Evolutionary conservation across 768 basidiomycete genomes (phyloP).

Genomic region (Plicaturopsis crispa): DNA sequence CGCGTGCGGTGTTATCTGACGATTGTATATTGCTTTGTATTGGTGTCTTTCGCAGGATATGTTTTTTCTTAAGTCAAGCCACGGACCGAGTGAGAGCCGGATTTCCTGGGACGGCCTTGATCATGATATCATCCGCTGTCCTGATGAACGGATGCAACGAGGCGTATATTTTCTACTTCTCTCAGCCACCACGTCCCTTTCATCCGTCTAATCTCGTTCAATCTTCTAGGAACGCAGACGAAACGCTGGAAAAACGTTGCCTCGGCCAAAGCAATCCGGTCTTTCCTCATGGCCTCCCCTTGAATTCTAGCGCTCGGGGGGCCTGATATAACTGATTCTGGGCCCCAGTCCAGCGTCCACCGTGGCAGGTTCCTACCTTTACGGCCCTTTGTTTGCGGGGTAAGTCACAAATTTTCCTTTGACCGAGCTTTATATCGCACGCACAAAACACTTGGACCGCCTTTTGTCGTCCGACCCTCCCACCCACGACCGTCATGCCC

Average conservation of each 20-base stretch:
- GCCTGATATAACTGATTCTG: too few relatives aligned
- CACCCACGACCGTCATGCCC: not conserved
- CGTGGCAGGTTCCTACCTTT: not conserved
- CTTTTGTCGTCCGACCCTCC: not conserved
- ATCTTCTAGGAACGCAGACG: too few relatives aligned
- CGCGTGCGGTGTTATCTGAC: not conserved
- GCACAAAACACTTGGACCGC: not conserved
- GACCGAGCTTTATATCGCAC: too few relatives aligned
- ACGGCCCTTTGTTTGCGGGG: not conserved
- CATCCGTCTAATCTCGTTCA: too few relatives aligned
- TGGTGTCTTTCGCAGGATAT: not conserved
- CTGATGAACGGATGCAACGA: slow-evolving; percentile 2
- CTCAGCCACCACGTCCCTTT: too few relatives aligned
- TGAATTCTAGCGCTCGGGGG: too few relatives aligned
- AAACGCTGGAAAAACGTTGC: too few relatives aligned
- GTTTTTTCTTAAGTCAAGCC: not conserved
- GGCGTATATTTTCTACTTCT: too few relatives aligned
- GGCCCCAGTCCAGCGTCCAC: not conserved
- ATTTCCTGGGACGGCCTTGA: not conserved
- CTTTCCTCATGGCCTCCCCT: too few relatives aligned
- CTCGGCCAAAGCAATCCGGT: too few relatives aligned
- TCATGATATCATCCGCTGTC: not conserved
- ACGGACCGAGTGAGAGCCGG: slow-evolving; percentile 10
- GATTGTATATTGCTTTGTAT: not conserved
- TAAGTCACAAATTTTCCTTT: not conserved